A percentile compares a stretch with the other conserved stretches of the same genome.
These are phyloP conservation scores for Lablab purpureus DNA, from an alignment of 306 rosid genomes.

Conservation along the genomic window DNA sequence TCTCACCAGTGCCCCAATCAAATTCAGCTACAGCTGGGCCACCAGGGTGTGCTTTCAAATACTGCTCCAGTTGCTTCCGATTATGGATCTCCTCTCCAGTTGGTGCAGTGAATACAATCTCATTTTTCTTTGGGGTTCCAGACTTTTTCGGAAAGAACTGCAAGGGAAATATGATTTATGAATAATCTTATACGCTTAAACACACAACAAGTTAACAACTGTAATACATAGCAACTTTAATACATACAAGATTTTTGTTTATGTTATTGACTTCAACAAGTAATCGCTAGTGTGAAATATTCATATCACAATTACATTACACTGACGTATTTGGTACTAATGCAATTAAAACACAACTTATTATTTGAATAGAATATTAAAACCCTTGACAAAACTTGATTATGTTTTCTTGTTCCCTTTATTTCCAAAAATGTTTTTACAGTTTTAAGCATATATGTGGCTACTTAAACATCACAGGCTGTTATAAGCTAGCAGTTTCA, in stretches of 20 bases:
- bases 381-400: slow-evolving; percentile 16
- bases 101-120: slow-evolving; percentile 84
- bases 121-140: slow-evolving; percentile 89
- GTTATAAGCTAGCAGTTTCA: slow-evolving; percentile 44
- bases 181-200: slow-evolving; percentile 37
- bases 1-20: slow-evolving; percentile 99
- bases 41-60: slow-evolving; percentile 89
- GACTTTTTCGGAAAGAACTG: slow-evolving; percentile 88
- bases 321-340: slow-evolving; percentile 8
- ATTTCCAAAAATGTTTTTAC: neutral
- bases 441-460: slow-evolving; percentile 38
- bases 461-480: slow-evolving; percentile 36
- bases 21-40: slow-evolving; percentile 81
- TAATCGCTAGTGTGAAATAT: slow-evolving; percentile 27
- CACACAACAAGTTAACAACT: slow-evolving; percentile 20
- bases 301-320: slow-evolving; percentile 23
- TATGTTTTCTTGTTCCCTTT: slow-evolving; percentile 3
- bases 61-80: slow-evolving; percentile 84
- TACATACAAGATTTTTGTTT: slow-evolving; percentile 9
- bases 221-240: slow-evolving; percentile 1
- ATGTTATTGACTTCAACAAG: slow-evolving; percentile 26
- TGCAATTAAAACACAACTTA: slow-evolving; percentile 25
- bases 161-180: slow-evolving; percentile 43
- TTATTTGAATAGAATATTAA: neutral
- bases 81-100: slow-evolving; percentile 89